A percentile compares a stretch with the other conserved stretches of the same genome.
These are phyloP conservation scores for Pyrus bretschneideri DNA, from an alignment of 306 rosid genomes.

Conservation along the genomic window DNA sequence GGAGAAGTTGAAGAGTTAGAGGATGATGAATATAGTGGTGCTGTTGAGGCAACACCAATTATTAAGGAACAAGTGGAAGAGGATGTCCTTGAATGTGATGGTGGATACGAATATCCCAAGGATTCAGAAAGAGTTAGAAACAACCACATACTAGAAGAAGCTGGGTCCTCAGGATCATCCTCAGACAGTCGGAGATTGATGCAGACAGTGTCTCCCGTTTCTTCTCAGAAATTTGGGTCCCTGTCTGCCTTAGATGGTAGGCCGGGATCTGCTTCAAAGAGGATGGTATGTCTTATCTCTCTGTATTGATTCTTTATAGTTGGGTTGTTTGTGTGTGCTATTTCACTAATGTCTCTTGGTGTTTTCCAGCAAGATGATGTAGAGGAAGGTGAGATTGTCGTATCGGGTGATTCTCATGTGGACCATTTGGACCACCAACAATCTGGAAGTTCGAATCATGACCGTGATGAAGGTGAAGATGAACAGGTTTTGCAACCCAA, in stretches of 20 bases:
- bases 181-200: conserved; percentile 58
- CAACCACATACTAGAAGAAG: conserved; percentile 54
- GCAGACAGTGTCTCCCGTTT: conserved; percentile 52
- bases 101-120: conserved; percentile 49
- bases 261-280: conserved; percentile 66
- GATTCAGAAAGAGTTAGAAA: conserved; percentile 46
- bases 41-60: conserved; percentile 47
- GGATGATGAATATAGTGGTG: conserved; percentile 74
- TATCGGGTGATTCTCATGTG: conserved; percentile 87
- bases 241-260: conserved; percentile 79
- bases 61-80: conserved; percentile 59
- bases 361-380: conserved; percentile 69
- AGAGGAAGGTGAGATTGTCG: conserved; percentile 96
- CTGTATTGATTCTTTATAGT: conserved; percentile 17
- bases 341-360: conserved; percentile 26
- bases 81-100: conserved; percentile 49
- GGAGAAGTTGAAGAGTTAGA: conserved; percentile 80
- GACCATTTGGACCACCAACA: conserved; percentile 84
- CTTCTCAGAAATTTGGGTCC: conserved; percentile 90
- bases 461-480: conserved; percentile 89
- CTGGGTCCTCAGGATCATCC: conserved; percentile 75
- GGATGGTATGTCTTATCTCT: conserved; percentile 51
- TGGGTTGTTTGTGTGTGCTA: conserved; percentile 10
- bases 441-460: conserved; percentile 92
- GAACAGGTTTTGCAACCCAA: conserved; percentile 95